These are phyloP conservation scores for Protostelium mycophagum DNA, from an alignment of 78 protist species.

Conservation along the genomic window DNA sequence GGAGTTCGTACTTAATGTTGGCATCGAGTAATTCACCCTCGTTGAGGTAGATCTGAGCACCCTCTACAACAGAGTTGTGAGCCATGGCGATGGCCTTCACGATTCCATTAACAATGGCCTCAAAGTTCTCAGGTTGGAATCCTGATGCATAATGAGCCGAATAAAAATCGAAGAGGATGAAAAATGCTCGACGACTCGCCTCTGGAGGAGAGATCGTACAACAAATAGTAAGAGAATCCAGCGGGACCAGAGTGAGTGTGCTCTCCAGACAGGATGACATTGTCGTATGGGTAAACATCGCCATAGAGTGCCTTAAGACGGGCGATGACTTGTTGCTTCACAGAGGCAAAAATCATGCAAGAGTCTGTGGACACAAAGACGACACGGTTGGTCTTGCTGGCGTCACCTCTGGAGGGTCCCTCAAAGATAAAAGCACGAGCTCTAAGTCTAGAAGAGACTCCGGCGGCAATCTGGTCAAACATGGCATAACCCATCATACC, in stretches of 20 bases:
- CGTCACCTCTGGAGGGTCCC: slow-evolving; percentile 1
- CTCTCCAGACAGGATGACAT: slow-evolving; percentile 56
- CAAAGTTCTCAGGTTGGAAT: slow-evolving; percentile 51
- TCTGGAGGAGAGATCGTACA: slow-evolving; percentile 61
- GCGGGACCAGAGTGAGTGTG: slow-evolving; percentile 82
- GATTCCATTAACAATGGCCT: slow-evolving; percentile 61
- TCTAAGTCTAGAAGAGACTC: slow-evolving; percentile 48
- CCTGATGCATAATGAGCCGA: slow-evolving; percentile 31
- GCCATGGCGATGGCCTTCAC: slow-evolving; percentile 59
- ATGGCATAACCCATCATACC: slow-evolving; percentile 70
- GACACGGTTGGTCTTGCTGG: slow-evolving; percentile 21
- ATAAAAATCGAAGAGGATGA: neutral
- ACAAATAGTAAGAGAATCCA: slow-evolving; percentile 58
- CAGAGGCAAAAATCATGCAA: slow-evolving; percentile 58
- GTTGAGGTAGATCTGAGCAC: slow-evolving; percentile 10
- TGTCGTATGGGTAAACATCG: slow-evolving; percentile 27
- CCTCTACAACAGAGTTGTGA: slow-evolving; percentile 32
- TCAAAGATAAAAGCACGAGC: slow-evolving; percentile 60
- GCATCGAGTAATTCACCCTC: slow-evolving; percentile 35
- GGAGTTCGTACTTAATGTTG: slow-evolving; percentile 44
- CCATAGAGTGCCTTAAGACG: slow-evolving; percentile 19
- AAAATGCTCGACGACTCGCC: neutral
- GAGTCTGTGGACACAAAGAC: slow-evolving; percentile 44
- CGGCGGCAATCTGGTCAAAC: slow-evolving; percentile 33
- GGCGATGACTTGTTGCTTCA: slow-evolving; percentile 32